Evolutionary conservation across 768 basidiomycete genomes (phyloP), one percentile per base, ranked within the genome.

Genomic region (Lactarius hatsudake): DNA sequence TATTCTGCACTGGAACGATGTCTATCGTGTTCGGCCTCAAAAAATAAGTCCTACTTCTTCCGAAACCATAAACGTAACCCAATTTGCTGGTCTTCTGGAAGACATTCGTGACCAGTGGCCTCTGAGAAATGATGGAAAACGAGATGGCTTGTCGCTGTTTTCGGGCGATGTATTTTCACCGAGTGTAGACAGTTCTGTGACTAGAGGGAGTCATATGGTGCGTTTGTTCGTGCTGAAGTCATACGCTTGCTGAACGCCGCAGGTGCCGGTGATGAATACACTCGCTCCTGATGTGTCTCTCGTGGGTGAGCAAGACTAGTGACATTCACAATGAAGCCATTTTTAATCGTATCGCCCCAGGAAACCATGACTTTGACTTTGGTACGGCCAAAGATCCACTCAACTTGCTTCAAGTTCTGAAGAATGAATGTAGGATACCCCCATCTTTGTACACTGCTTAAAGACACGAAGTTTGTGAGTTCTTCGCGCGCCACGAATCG

Each of bases 361-460:
- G 94, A 5, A 96, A 97, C 74, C 94, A 97, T 70, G 94, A 96
- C 71, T 95, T 95, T 76, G 94, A 96, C 76, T 93, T 91, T 71
- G 91, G 90, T 89, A 65, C 58, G 78, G 66, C 28, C 45, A 30
- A 23, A 34, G 20, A 28, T 32, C 43, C 20, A 26, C 30, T 30
- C 34, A 57, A 30, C 1, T 20, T 34, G 61, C 28, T 66, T 43
- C 40, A 10, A 48, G 32, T 30, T 43, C 42, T 8, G 30, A 30
- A 20, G 63, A 56, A n/a, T 64, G 15, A 10, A 43, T 30, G 7
- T 56, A 87, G 86, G 87, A 54, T 89, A 87, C 73, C 85, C 82
- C 20, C 86, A 89, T 72, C 79, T 89, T 28, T 81, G 82, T 15
- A 85, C 86, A 72, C 81, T 97, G 28, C 82, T 95, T 57, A 72